Percentiles rank a stretch among this genome's conserved stretches.
phyloP scores from a whole-genome alignment of 441 rosid genomes.

The Macaranga tanarius region DNA sequence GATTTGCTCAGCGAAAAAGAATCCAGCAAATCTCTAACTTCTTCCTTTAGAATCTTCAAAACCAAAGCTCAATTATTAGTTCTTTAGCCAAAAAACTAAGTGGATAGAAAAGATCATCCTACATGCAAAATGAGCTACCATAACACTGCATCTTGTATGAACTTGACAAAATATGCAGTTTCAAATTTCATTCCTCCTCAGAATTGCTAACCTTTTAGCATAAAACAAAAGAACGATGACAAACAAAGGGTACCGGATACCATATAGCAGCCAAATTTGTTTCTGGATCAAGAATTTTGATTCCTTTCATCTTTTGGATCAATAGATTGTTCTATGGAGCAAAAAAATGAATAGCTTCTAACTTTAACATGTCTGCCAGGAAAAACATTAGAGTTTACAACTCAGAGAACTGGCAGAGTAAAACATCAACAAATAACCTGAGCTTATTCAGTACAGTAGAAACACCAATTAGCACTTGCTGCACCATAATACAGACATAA shows the following conservation, averaged over 20 bases:
- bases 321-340: background rate
- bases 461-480: background rate
- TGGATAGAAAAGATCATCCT: background rate
- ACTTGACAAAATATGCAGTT: background rate
- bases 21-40: slow-evolving; percentile 92
- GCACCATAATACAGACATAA: background rate
- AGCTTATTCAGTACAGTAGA: background rate
- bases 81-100: background rate
- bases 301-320: background rate
- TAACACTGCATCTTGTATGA: background rate
- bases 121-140: background rate
- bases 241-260: background rate
- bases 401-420: background rate
- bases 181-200: slow-evolving; percentile 1
- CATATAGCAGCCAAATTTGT: background rate
- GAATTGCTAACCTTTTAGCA: background rate
- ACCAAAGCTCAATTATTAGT: slow-evolving; percentile 11
- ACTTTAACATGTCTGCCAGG: background rate
- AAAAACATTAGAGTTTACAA: background rate
- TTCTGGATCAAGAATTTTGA: background rate
- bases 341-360: background rate
- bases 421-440: background rate
- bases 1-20: slow-evolving; percentile 51
- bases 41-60: slow-evolving; percentile 93
- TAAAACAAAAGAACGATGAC: background rate